Evolutionary conservation across 31 red algal genomes (phyloP), one percentile per base, ranked within the genome.

Genomic region (Porphyra umbilicalis): DNA sequence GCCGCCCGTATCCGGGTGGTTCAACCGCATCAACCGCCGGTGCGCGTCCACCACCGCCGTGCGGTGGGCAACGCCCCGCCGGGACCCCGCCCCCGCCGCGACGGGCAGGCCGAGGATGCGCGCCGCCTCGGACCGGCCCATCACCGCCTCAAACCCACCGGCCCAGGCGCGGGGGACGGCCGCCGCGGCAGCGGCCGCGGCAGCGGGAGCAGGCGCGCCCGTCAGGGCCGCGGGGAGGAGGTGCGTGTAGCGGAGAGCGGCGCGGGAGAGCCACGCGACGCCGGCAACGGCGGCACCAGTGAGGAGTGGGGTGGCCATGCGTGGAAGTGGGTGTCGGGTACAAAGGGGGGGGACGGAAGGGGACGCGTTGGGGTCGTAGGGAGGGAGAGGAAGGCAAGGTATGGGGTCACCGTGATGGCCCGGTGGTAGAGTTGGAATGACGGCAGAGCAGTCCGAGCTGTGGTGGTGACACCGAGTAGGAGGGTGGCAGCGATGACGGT

Each of bases 1-100:
- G 35, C 96, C 96, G 35, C 96, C 96, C 81, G 87, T 93, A 35
- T 98, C 96, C 13, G 96, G 96, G 85, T 98, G 96, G 79, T 98
- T 98, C 15, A 95, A 34, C 34, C 88, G 88, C 96, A 98, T 95
- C n/a, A 98, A 36, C 79, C 85, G 85, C 33, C 96, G 80, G 84
- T 98, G 96, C 44, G 96, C 91, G 8, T 93, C 89, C 25, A 91
- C 82, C 77, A 98, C 91, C 77, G 81, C 84, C 34, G 95, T 90
- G 75, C 88, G 88, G 25, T 6, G 30, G 42, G 87, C 75, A 3
- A 87, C 85, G 40, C 93, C 92, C 79, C 95, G 91, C 57, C 93
- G 81, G 57, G 57, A 0, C 25, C 13, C 57, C 2, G 25, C 25
- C 3, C 57, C 57, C 25, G 38, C 38, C 7, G 57, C 57, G 25